phyloP scores from a whole-genome alignment of 2,329 filamentous ascomycete genomes.

The Uncinocarpus reesii region DNA sequence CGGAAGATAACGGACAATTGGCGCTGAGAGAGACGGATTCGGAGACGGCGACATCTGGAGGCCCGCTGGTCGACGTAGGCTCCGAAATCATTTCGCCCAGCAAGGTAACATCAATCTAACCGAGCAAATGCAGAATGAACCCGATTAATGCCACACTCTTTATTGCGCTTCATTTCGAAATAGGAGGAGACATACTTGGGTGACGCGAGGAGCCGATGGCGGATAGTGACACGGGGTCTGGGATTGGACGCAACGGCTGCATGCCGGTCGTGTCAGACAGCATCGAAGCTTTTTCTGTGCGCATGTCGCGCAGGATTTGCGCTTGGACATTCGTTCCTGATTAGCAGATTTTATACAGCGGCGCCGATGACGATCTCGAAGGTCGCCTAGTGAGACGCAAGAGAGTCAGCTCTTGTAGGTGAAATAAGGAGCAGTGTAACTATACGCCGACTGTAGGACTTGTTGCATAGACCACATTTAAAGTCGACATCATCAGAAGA shows the following conservation, averaged over 20 bases:
- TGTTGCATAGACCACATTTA: not conserved
- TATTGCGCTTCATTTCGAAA: too few relatives aligned
- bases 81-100: too few relatives aligned
- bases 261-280: slow-evolving; percentile 2
- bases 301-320: not conserved
- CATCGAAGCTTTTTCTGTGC: slow-evolving; percentile 5
- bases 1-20: not conserved
- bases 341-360: slow-evolving; percentile 1
- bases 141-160: too few relatives aligned
- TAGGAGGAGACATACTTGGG: not conserved
- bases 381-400: not conserved
- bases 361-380: slow-evolving; percentile 3
- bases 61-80: too few relatives aligned
- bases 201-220: not conserved
- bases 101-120: too few relatives aligned
- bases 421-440: not conserved
- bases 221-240: slow-evolving; percentile 2
- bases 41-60: too few relatives aligned
- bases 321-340: not conserved
- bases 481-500: not conserved
- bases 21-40: too few relatives aligned
- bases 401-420: not conserved
- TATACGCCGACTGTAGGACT: slow-evolving; percentile 4
- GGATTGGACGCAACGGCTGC: slow-evolving; percentile 2
- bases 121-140: too few relatives aligned